These are phyloP conservation scores for Periconia sp. DNA, from an alignment of 2,329 filamentous ascomycete species.

Conservation along the genomic window DNA sequence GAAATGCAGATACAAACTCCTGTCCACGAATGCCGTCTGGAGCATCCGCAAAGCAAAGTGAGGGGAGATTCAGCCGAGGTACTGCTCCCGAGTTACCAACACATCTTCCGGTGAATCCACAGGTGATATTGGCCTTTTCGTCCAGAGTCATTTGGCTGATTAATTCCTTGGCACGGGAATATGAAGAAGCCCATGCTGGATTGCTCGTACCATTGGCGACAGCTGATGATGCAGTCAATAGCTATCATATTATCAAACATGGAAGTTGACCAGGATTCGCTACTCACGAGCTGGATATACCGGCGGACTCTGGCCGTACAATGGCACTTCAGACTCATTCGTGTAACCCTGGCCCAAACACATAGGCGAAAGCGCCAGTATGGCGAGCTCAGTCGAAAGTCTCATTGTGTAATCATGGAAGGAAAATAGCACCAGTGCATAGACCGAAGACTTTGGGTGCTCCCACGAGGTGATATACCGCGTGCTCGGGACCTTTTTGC, in stretches of 20 bases:
- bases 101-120: constrained; percentile 35
- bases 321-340: constrained; percentile 29
- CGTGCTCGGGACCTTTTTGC: not conserved
- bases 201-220: constrained; percentile 25
- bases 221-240: constrained; percentile 16
- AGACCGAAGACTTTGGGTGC: not conserved
- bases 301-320: constrained; percentile 32
- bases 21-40: constrained; percentile 36
- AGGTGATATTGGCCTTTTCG: constrained; percentile 47
- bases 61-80: constrained; percentile 39
- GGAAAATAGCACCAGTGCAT: not conserved
- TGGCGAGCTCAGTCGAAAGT: not conserved
- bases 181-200: constrained; percentile 28
- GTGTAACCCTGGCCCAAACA: constrained; percentile 22
- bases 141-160: constrained; percentile 45
- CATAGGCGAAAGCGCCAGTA: not conserved
- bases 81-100: constrained; percentile 42
- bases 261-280: no score
- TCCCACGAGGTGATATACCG: not conserved
- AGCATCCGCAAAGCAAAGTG: constrained; percentile 44
- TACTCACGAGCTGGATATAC: constrained; percentile 33
- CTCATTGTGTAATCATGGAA: not conserved
- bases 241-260: not conserved
- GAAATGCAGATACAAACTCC: constrained; percentile 36
- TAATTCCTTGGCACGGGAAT: constrained; percentile 41